phyloP scores from a whole-genome alignment of 257 asterid genomes.

The Sherardia arvensis region DNA sequence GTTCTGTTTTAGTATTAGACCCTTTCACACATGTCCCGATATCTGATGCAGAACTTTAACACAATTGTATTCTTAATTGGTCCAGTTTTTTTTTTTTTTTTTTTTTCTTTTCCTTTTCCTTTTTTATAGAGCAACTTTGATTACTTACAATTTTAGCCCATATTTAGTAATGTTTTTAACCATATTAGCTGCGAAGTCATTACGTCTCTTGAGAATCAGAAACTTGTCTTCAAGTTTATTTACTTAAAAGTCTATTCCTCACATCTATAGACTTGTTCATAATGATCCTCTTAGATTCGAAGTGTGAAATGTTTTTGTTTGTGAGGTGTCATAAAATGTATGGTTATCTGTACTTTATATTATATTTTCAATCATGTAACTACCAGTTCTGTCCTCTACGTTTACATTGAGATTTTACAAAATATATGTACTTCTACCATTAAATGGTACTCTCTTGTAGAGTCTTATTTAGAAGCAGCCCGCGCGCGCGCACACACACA shows the following conservation, averaged over 20 bases:
- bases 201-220: background rate
- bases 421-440: background rate
- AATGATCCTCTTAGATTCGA: background rate
- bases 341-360: background rate
- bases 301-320: background rate
- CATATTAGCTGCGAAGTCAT: background rate
- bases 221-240: background rate
- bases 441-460: background rate
- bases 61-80: background rate
- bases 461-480: background rate
- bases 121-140: background rate
- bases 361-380: no score
- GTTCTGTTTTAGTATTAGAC: background rate
- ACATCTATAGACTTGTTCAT: background rate
- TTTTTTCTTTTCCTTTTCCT: no score
- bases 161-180: background rate
- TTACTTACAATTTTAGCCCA: background rate
- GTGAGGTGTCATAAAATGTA: background rate
- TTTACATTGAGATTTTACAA: background rate
- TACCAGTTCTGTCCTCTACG: background rate
- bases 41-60: background rate
- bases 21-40: background rate
- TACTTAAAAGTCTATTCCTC: background rate
- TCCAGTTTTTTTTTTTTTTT: no score
- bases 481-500: no score